Evolutionary conservation across 2,329 filamentous ascomycete species (phyloP).

Genomic region (Aspergillus texensis): DNA sequence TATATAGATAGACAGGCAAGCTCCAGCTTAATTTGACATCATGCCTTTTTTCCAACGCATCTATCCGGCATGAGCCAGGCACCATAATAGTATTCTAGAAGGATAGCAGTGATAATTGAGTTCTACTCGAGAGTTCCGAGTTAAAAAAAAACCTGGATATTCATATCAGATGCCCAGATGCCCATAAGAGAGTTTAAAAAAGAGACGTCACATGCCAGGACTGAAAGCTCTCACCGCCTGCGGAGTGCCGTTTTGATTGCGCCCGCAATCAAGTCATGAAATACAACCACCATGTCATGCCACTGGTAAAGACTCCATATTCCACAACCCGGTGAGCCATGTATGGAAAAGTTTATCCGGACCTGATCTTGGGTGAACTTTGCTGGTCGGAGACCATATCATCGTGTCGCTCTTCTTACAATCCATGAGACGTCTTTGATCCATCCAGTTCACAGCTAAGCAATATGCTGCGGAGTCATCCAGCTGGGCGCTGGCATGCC

Average conservation of each 20-base stretch:
- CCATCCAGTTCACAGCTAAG: slow-evolving; percentile 31
- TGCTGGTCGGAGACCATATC: slow-evolving; percentile 13
- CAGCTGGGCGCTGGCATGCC: slow-evolving; percentile 35
- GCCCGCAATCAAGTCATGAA: background rate
- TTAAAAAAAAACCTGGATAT: background rate
- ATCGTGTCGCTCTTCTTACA: slow-evolving; percentile 2
- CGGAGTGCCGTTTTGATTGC: background rate
- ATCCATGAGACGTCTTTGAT: slow-evolving; percentile 20
- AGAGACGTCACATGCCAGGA: slow-evolving; percentile 15
- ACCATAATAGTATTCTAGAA: background rate
- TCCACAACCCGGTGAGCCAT: slow-evolving; percentile 17
- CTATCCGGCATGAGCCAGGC: background rate
- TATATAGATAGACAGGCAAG: background rate
- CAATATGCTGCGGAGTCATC: slow-evolving; percentile 40
- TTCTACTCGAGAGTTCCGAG: background rate
- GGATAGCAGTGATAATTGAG: background rate
- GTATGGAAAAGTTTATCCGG: slow-evolving; percentile 16
- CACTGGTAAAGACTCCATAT: slow-evolving; percentile 2
- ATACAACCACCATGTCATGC: slow-evolving; percentile 8
- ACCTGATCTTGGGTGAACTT: slow-evolving; percentile 13
- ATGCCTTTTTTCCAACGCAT: background rate
- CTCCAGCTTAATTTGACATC: background rate
- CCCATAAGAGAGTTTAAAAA: background rate
- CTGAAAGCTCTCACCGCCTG: slow-evolving; percentile 17
- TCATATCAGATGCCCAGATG: background rate